phyloP scores from a whole-genome alignment of 306 rosid genomes.

The Pterocarpus macrocarpus region DNA sequence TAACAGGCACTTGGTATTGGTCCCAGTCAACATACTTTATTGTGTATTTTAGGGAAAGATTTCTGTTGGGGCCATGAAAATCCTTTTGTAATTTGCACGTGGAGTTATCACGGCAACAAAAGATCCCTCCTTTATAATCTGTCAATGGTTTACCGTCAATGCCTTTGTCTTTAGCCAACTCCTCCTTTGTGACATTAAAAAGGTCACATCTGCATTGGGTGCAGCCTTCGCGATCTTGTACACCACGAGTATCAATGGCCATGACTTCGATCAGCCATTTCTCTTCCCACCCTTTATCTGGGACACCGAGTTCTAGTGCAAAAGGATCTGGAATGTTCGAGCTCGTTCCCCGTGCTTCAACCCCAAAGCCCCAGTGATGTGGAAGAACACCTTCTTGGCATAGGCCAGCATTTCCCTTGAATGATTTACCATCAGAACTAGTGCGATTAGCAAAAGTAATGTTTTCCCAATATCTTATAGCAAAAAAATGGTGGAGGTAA shows the following conservation, averaged over 20 bases:
- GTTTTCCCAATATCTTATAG: background rate
- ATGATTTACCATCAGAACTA: background rate
- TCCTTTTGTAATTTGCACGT: constrained; percentile 22
- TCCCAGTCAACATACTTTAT: constrained; percentile 34
- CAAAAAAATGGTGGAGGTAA: constrained; percentile 24
- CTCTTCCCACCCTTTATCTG: constrained; percentile 35
- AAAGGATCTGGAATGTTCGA: background rate
- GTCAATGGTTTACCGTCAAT: background rate
- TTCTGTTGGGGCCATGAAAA: background rate
- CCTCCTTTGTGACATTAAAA: background rate
- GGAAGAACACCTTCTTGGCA: background rate
- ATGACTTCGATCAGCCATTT: background rate
- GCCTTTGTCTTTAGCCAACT: background rate
- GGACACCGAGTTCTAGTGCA: background rate
- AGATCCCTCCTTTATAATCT: constrained; percentile 38
- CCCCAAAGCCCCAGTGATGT: constrained; percentile 19
- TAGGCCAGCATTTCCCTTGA: background rate
- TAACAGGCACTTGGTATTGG: constrained; percentile 1
- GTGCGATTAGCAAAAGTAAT: background rate
- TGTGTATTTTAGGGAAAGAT: background rate
- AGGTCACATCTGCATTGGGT: constrained; percentile 6
- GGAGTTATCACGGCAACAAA: background rate
- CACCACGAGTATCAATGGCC: constrained; percentile 12
- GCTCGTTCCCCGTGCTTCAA: background rate
- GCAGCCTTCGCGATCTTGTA: background rate